Percentiles rank a stretch among this genome's conserved stretches.
These are phyloP conservation scores for Claviceps capensis DNA, from an alignment of 2,329 filamentous ascomycete species.

Conservation along the genomic window DNA sequence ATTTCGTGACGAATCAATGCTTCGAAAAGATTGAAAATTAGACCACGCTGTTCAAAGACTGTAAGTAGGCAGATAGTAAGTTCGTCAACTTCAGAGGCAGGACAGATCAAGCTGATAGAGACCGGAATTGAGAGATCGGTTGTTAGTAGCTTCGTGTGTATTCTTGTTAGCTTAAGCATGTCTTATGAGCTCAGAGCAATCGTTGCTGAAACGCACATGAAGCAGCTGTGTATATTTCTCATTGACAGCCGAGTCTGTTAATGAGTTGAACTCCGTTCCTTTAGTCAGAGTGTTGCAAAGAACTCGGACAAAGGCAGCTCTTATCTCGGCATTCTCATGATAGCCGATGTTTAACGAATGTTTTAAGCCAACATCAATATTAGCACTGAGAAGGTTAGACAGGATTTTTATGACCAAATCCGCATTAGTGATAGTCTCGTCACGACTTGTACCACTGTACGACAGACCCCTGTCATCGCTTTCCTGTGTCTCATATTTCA, in stretches of 20 bases:
- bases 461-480: conserved; percentile 13
- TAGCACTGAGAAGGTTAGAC: conserved; percentile 55
- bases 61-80: conserved; percentile 53
- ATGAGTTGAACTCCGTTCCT: conserved; percentile 55
- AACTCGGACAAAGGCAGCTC: conserved; percentile 56
- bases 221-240: conserved; percentile 56
- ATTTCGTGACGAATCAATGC: conserved; percentile 56
- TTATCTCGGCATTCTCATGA: conserved; percentile 55
- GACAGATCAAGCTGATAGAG: conserved; percentile 52
- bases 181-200: not conserved
- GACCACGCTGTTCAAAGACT: conserved; percentile 54
- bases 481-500: conserved; percentile 44
- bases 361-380: conserved; percentile 58
- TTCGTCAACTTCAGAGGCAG: conserved; percentile 55
- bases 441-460: conserved; percentile 26
- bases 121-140: conserved; percentile 48
- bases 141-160: conserved; percentile 37
- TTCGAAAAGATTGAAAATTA: conserved; percentile 49
- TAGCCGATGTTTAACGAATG: conserved; percentile 58
- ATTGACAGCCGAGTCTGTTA: conserved; percentile 52
- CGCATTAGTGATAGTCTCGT: conserved; percentile 41
- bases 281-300: conserved; percentile 59
- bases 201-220: conserved; percentile 22
- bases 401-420: conserved; percentile 54
- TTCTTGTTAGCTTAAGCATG: not conserved